Base-by-base conservation (phyloP, 139 green algal genomes). In the Zygnema circumcarinatum region DNA sequence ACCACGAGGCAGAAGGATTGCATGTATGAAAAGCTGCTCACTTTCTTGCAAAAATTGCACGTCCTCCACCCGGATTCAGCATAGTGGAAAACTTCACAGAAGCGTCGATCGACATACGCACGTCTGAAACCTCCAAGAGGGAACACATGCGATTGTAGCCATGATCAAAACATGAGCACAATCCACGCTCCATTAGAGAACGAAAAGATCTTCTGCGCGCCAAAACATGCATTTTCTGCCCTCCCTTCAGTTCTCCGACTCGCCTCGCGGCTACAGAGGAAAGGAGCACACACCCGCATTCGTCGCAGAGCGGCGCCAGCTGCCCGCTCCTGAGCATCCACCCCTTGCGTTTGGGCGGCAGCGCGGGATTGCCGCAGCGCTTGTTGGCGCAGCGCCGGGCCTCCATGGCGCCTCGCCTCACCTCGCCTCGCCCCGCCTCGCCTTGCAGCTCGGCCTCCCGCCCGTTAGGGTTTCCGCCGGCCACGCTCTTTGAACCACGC, bases 61-160 rank as follows among this genome's bases (percentile, higher is more conserved):
- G 69, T 78, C 69, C 69, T 39, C 69, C 69, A 78, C 16, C 69
- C 69, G 11, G 11, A 22, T n/a, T 78, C 69, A 78, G 3, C 16
- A 16, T 22, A 7, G 16, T 78, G 69, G 16, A 78, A 78, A 78
- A 41, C 69, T 41, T 78, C 69, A 78, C 69, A 78, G 16, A 78
- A 78, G 11, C 69, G 69, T 25, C 3, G 69, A 3, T 78, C 69
- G 11, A 25, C 35, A 78, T 78, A 78, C 16, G 69, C 69, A 52
- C 36, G 35, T 11, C 69, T 78, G 69, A 78, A 7, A 62, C 47
- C 7, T 25, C 7, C 47, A 62, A 62, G 47, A 7, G 16, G 16
- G 7, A 62, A 16, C 47, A 62, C 7, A 62, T 62, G 16, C 16
- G 7, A 62, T 62, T 62, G 47, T 25, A 16, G 16, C 47, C 7